Evolutionary conservation across 2,329 filamentous ascomycete genomes (phyloP).

Genomic region (Cladosporium sp.): DNA sequence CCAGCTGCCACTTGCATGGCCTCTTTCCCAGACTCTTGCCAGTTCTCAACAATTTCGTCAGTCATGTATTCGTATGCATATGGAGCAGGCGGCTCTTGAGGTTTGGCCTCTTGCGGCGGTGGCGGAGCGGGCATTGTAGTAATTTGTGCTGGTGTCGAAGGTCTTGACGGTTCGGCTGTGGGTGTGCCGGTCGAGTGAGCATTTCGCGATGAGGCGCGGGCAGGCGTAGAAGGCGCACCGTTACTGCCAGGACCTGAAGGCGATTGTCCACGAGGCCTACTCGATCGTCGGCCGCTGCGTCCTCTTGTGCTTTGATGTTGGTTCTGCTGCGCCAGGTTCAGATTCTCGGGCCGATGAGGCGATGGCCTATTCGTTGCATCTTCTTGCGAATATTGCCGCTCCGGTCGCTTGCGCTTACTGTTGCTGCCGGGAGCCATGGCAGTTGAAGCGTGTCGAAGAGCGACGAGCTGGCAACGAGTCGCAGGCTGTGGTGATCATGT

Average conservation of each 20-base stretch:
- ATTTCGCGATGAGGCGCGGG: not conserved
- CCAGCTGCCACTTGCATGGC: slow-evolving; percentile 63
- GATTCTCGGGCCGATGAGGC: slow-evolving; percentile 48
- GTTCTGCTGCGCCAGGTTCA: slow-evolving; percentile 51
- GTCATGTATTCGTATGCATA: slow-evolving; percentile 77
- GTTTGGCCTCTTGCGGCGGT: slow-evolving; percentile 11
- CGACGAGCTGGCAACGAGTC: slow-evolving; percentile 8
- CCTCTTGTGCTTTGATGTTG: slow-evolving; percentile 29
- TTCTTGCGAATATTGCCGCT: slow-evolving; percentile 43
- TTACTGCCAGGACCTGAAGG: not conserved
- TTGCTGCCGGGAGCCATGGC: slow-evolving; percentile 27
- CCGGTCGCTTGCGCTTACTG: slow-evolving; percentile 54
- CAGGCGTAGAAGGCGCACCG: slow-evolving; percentile 1
- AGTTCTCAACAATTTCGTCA: slow-evolving; percentile 61
- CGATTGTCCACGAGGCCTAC: slow-evolving; percentile 3
- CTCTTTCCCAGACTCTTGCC: slow-evolving; percentile 64
- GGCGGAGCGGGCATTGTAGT: slow-evolving; percentile 15
- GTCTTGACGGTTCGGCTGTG: slow-evolving; percentile 11
- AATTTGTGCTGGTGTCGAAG: slow-evolving; percentile 11
- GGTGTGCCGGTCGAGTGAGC: not conserved
- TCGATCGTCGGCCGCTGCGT: slow-evolving; percentile 9
- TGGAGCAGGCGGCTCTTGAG: slow-evolving; percentile 20
- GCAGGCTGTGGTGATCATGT: slow-evolving; percentile 1
- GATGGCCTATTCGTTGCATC: slow-evolving; percentile 42
- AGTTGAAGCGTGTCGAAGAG: not conserved